Evolutionary conservation across 2,329 filamentous ascomycete species (phyloP), one percentile per base, ranked within the genome.

Genomic region (Clarireedia paspali): DNA sequence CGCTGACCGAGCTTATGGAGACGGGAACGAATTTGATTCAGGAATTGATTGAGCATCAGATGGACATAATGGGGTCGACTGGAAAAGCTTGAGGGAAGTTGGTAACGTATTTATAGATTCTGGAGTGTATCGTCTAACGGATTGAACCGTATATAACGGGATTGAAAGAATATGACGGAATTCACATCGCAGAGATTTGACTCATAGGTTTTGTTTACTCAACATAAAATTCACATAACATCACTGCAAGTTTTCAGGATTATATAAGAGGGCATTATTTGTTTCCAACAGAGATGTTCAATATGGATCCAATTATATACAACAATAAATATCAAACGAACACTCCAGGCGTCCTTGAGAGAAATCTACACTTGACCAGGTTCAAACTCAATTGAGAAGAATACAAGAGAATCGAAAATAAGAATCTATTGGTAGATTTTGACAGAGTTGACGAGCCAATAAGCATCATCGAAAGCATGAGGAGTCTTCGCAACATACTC

Each of bases 371-470:
- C 10, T 9, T 34, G 30, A 12, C 30, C 10, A 34, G 12, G 10
- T 12, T 34, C 10, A 12, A 34, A 12, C 30, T 10, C 2, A 15
- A 26, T 12, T 2, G 5, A 46, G 24, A 20, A 46, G 9, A 46
- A 24, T 14, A 34, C 9, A 34, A 34, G 10, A 23, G 39, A 26
- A 38, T n/a, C 4, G 26, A 49, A 24, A 4, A 1, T 17, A 14
- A 27, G 2, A 40, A 24, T 46, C 48, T 53, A 50, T 62, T 77
- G 72, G 67, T 79, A 91, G 14, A 89, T 80, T 71, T 81, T 83
- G 66, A 91, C 74, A 38, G 79, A 83, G 67, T 87, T 87, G 70
- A 95, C 78, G 55, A 82, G 73, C 88, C 89, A 95, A 73, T 87
- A 95, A 1, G 88, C 81, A 20, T 91, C 79, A 20, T 73, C 67